Evolutionary conservation across 140 eudicot genomes (phyloP).

Genomic region (Stevia rebaudiana): DNA sequence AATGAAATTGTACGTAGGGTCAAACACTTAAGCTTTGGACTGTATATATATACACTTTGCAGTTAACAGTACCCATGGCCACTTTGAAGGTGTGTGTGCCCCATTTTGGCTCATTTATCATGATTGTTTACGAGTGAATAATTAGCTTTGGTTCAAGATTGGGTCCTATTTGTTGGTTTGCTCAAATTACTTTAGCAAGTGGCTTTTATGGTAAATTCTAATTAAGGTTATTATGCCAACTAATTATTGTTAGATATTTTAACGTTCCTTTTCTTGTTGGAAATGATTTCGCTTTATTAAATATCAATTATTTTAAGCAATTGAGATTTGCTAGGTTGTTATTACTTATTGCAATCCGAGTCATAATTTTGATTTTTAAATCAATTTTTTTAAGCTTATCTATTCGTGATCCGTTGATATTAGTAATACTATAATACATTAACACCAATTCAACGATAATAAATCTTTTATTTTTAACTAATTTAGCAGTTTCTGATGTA

Average conservation of each 20-base stretch:
- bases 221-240: not conserved
- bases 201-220: constrained; percentile 11
- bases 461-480: too few species aligned
- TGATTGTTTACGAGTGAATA: constrained; percentile 19
- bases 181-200: constrained; percentile 18
- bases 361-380: too few species aligned
- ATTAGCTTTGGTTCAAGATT: constrained; percentile 9
- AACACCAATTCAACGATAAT: too few species aligned
- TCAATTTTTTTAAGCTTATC: too few species aligned
- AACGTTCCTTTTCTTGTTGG: not conserved
- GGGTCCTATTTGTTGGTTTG: constrained; percentile 24
- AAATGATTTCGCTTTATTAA: not conserved
- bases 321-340: not conserved
- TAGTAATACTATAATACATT: too few species aligned
- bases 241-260: not conserved
- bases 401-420: too few species aligned
- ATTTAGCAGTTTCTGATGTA: too few species aligned
- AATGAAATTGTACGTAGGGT: not conserved
- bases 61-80: not conserved
- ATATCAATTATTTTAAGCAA: not conserved
- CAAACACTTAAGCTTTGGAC: not conserved
- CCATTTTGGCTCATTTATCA: constrained; percentile 12
- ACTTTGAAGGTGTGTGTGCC: constrained; percentile 3
- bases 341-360: not conserved
- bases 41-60: not conserved